Base-by-base conservation (phyloP, 1,139 yeast species). In the Candida dubliniensis region DNA sequence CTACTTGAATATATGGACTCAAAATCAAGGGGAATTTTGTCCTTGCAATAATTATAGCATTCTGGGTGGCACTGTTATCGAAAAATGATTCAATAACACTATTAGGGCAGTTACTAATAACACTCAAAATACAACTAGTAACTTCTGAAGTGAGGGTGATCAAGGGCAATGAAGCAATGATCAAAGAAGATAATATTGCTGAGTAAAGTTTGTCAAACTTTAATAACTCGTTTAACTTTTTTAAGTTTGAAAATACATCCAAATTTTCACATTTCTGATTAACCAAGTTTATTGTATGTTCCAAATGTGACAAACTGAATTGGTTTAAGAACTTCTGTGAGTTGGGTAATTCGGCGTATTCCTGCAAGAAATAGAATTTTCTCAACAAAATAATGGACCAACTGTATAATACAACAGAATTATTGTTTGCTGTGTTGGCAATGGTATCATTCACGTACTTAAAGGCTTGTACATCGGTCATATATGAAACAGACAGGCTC, bases 21-120 rank as follows among this genome's bases (percentile, higher is more conserved):
- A 87, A 61, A 2, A 81, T 70, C n/a, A 81, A 69, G 0, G 97
- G 97, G 51, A 87, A 77, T 55, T 89, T 88, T 0, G 95, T 84
- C 48, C 84, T 73, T 0, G 89, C 66, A 27, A 88, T 59, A 13
- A 79, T 69, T 27, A 88, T 57, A n/a, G 82, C 70, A 46, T 77
- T 75, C 37, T 76, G 75, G 3, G 84, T 77, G 14, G 78, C 69
- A 24, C 75, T 74, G 48, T 79, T 75, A 0, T 73, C 68, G 55
- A 87, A 83, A 54, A 87, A 83, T 38, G 67, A 69, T 49, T 77
- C 81, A 12, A 84, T 70, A 8, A 84, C 70, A 32, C 72, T 69
- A 36, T 71, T 71, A 4, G 93, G 89, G 32, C 82, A 77, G 23
- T 73, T 68, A 26, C 66, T 63, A 38, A 87, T 58, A 0, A 87